Evolutionary conservation across 192 early-diverging fungal genomes (phyloP).

Genomic region (Dimargaris cristalligena): DNA sequence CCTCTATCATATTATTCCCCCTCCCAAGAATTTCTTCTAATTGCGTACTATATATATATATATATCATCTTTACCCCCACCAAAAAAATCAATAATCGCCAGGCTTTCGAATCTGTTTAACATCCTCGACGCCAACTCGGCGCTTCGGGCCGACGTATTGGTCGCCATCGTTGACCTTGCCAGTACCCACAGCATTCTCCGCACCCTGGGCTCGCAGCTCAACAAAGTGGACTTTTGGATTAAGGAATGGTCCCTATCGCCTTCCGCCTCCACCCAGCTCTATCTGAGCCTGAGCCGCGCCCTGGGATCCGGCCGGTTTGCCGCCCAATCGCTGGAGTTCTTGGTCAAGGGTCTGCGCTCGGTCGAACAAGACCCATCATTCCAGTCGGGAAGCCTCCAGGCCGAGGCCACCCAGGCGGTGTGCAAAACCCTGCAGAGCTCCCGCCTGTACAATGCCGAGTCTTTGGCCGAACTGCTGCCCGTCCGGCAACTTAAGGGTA

Average conservation of each 20-base stretch:
- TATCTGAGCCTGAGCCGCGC: not conserved
- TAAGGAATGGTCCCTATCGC: constrained; percentile 46
- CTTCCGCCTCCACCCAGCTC: constrained; percentile 16
- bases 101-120: constrained; percentile 78
- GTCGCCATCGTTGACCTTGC: constrained; percentile 37
- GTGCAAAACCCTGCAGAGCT: constrained; percentile 40
- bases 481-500: constrained; percentile 38
- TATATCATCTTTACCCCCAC: too few species aligned
- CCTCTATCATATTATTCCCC: too few species aligned
- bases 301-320: constrained; percentile 20
- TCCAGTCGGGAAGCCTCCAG: constrained; percentile 21
- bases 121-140: constrained; percentile 34
- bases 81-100: too few species aligned
- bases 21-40: too few species aligned
- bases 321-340: constrained; percentile 32
- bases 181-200: not conserved
- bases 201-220: constrained; percentile 19
- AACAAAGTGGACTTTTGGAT: constrained; percentile 43
- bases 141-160: constrained; percentile 50
- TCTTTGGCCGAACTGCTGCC: constrained; percentile 47
- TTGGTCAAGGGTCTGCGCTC: constrained; percentile 47
- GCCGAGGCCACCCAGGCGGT: constrained; percentile 49
- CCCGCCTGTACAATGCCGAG: constrained; percentile 61
- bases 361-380: constrained; percentile 25
- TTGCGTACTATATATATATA: too few species aligned